Base-by-base conservation (phyloP, 371 early-diverging fungal species). In the Parasitella parasitica region DNA sequence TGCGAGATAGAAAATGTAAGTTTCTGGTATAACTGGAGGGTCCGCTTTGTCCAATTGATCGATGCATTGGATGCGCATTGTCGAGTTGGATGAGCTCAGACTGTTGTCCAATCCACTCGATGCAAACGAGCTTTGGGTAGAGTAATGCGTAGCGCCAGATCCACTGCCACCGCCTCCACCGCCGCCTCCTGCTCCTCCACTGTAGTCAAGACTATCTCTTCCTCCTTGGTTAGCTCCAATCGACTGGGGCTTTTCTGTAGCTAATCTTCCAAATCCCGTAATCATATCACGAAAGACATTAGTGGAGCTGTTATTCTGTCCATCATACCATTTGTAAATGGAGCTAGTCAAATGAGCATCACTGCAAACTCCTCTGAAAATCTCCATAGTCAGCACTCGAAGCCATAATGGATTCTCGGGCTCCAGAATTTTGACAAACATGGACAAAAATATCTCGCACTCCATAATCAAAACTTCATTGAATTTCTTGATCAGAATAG, bases 41-140 rank as follows among this genome's bases (percentile, higher is more conserved):
- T 96, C 97, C 15, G 86, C 77, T 67, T 95, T 96, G 69, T 97
- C 98, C 37, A 97, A 81, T 72, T 94, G 95, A 75, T 94, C 94
- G 49, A 95, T 82, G 67, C 92, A 91, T 81, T 89, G 89, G 6
- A 91, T 81, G 30, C 89, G 89, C 80, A 93, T 85, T 5, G 84
- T 80, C 0, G 89, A 86, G 2, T 67, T 72, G 2, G 71, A 22
- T 1, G 81, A 65, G 16, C 83, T 85, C n/a, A 90, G 61, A 8
- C 77, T 54, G 9, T 76, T 57, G 13, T 51, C 72, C 22, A 37
- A 43, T 36, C 18, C 26, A 27, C 55, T 7, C 1, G 58, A 46
- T 0, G 32, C 22, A 36, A 54, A 53, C 0, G 32, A 20, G 30
- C 13, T 54, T 20, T 69, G 69, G 30, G n/a, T n/a, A n/a, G n/a